phyloP scores from a whole-genome alignment of 75 land plant species.

The Azolla pinnata region DNA sequence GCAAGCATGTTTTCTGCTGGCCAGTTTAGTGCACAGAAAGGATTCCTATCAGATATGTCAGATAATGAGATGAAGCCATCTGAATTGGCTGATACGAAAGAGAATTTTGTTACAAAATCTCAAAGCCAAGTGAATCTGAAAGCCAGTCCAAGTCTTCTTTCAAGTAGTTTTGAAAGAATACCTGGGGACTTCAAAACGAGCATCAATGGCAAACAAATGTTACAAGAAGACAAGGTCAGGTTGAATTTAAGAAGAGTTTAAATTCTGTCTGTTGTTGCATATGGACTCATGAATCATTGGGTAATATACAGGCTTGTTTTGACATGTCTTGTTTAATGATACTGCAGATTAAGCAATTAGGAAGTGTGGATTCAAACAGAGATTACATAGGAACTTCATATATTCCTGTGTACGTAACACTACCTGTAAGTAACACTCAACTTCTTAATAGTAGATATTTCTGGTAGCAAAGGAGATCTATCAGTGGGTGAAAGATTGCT shows the following conservation, averaged over 20 bases:
- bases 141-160: neutral
- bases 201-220: neutral
- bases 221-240: slow-evolving; percentile 1
- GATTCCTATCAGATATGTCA: neutral
- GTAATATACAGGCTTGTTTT: neutral
- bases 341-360: slow-evolving; percentile 1
- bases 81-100: neutral
- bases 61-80: slow-evolving; percentile 3
- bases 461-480: too few relatives aligned
- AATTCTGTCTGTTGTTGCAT: neutral
- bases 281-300: neutral
- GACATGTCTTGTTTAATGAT: neutral
- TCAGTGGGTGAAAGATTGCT: too few relatives aligned
- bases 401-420: slow-evolving; percentile 25
- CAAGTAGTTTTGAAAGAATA: neutral
- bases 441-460: neutral
- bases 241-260: neutral
- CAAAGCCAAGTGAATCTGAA: neutral
- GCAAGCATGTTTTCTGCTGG: slow-evolving; percentile 3
- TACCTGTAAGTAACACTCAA: slow-evolving; percentile 18
- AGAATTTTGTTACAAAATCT: neutral
- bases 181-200: neutral
- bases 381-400: slow-evolving; percentile 19
- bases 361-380: neutral
- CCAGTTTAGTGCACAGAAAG: neutral